Conservation (phyloP, 164 flowering plant species). For the Umbellularia californica region DNA sequence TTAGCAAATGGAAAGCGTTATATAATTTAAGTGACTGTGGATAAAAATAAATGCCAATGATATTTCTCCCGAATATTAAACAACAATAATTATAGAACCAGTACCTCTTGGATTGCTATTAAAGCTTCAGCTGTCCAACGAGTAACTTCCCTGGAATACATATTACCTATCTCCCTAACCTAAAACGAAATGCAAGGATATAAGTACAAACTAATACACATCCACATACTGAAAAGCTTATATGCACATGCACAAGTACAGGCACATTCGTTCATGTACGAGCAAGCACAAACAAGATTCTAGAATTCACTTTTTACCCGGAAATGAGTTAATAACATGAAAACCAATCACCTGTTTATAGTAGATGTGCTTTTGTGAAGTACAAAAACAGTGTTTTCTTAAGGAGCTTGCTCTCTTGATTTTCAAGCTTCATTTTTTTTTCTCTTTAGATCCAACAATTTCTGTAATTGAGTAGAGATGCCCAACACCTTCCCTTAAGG, state of each 20-base stretch:
- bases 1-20: neutral
- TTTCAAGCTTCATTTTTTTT: too few species aligned
- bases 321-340: too few species aligned
- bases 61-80: neutral
- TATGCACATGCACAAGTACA: neutral
- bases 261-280: too few species aligned
- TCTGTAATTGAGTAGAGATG: too few species aligned
- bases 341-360: too few species aligned
- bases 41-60: neutral
- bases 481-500: too few species aligned
- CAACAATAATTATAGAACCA: neutral
- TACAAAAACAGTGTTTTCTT: too few species aligned
- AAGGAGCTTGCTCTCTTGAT: too few species aligned
- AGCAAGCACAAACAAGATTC: too few species aligned
- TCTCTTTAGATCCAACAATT: too few species aligned
- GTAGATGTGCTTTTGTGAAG: too few species aligned
- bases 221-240: neutral
- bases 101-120: conserved; percentile 10
- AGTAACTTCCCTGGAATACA: conserved; percentile 3
- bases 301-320: too few species aligned
- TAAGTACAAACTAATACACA: neutral
- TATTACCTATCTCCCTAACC: conserved; percentile 6
- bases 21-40: neutral
- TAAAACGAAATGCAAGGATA: neutral
- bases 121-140: conserved; percentile 13